Percentiles rank a stretch among this genome's conserved stretches.
Conservation (phyloP, 345 rosid genomes). For the Boechera stricta region DNA sequence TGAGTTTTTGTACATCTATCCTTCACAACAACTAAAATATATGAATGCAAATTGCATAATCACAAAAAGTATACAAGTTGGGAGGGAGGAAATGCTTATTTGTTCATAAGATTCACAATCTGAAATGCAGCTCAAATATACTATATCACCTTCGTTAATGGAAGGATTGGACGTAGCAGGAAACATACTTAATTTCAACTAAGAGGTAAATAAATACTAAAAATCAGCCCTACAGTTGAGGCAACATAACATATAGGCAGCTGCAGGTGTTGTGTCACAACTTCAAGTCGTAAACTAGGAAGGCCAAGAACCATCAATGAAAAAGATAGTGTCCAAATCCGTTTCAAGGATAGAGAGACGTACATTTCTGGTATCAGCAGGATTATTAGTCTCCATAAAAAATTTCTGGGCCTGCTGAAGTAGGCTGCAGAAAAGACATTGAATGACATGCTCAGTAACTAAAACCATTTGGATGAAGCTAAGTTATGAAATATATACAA, state of each 20-base stretch:
- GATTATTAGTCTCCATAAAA: conserved; percentile 62
- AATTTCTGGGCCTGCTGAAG: conserved; percentile 75
- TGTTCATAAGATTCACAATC: neutral
- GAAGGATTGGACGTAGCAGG: conserved; percentile 8
- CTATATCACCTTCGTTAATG: neutral
- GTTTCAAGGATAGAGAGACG: conserved; percentile 39
- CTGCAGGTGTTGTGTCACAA: conserved; percentile 4
- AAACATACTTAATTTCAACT: conserved; percentile 15
- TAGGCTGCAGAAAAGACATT: conserved; percentile 55
- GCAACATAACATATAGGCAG: neutral
- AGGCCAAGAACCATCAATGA: conserved; percentile 1
- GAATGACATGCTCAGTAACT: conserved; percentile 25
- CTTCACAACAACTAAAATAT: neutral
- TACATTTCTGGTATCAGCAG: conserved; percentile 75
- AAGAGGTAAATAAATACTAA: conserved; percentile 2
- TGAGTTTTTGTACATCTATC: conserved; percentile 20
- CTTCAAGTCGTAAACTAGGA: neutral
- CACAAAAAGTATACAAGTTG: conserved; percentile 20
- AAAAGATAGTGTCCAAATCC: neutral
- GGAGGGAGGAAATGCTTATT: conserved; percentile 24
- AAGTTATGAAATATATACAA: conserved; percentile 14
- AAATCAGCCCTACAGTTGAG: conserved; percentile 18
- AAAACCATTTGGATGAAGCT: conserved; percentile 12
- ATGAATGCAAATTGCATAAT: conserved; percentile 10
- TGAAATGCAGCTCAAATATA: conserved; percentile 17